Evolutionary conservation across 768 basidiomycete genomes (phyloP).

Genomic region (Mrakia gelida): DNA sequence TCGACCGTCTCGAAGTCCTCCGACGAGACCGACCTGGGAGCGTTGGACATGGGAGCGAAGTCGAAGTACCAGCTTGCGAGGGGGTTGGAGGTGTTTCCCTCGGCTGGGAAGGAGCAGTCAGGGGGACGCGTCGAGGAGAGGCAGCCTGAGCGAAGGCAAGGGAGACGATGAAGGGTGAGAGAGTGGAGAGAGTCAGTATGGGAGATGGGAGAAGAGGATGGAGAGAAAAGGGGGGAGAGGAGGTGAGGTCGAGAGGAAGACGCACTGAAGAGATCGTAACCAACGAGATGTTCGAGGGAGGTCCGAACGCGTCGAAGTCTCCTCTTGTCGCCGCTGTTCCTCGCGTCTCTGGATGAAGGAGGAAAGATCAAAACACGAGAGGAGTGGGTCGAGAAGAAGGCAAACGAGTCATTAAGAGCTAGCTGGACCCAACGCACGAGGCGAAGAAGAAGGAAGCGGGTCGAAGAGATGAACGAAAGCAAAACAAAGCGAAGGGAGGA

Average conservation of each 20-base stretch:
- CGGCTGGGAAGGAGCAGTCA: not conserved
- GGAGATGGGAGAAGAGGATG: no score
- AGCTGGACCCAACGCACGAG: no score
- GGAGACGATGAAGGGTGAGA: not conserved
- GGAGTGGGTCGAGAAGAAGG: no score
- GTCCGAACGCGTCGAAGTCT: not conserved
- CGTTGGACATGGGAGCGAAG: not conserved
- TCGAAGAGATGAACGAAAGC: no score
- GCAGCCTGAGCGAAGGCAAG: not conserved
- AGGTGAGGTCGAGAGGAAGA: not conserved
- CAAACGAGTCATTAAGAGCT: no score
- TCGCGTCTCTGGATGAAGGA: not conserved
- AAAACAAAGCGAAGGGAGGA: no score
- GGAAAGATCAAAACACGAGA: no score
- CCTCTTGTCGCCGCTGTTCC: not conserved
- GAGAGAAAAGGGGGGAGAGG: no score
- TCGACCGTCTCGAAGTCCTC: conserved; percentile 1
- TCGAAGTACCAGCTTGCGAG: not conserved
- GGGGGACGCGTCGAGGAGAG: not conserved
- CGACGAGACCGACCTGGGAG: not conserved
- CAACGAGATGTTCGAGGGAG: not conserved
- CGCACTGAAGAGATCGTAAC: conserved; percentile 8
- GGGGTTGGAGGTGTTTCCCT: not conserved
- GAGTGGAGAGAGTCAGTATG: not conserved
- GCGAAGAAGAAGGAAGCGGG: no score